These are phyloP conservation scores for Urochloa ruziziensis DNA, from an alignment of 176 grass and related monocot species.

Conservation along the genomic window DNA sequence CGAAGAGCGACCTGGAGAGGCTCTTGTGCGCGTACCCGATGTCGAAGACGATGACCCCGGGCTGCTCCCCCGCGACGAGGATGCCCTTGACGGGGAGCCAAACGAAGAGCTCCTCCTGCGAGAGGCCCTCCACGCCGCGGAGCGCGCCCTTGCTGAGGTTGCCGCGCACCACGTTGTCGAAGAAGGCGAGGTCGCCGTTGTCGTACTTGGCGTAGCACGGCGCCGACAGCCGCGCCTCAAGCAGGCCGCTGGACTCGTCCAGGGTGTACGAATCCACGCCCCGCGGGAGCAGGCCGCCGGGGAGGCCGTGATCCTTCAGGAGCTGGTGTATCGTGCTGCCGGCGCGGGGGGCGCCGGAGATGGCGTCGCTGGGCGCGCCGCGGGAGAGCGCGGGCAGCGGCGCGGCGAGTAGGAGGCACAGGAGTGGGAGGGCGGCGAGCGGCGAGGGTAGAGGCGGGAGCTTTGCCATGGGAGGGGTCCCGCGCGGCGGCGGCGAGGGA, in stretches of 20 bases:
- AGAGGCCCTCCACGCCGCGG: slow-evolving; percentile 59
- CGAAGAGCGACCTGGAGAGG: slow-evolving; percentile 77
- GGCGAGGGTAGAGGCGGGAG: slow-evolving; percentile 4
- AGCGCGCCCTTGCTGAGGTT: slow-evolving; percentile 88
- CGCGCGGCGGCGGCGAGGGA: neutral
- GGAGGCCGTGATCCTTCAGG: slow-evolving; percentile 61
- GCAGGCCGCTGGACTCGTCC: slow-evolving; percentile 50
- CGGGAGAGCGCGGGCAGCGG: slow-evolving; percentile 12
- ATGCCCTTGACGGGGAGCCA: slow-evolving; percentile 98
- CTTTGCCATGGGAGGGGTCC: slow-evolving; percentile 47
- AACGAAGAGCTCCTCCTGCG: slow-evolving; percentile 92
- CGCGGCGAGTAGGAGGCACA: slow-evolving; percentile 20
- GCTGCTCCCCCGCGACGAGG: slow-evolving; percentile 43
- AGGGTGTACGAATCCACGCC: slow-evolving; percentile 59
- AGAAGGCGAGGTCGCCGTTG: slow-evolving; percentile 63
- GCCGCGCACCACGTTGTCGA: slow-evolving; percentile 63
- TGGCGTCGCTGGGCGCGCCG: neutral
- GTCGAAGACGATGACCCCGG: slow-evolving; percentile 88
- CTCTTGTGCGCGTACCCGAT: slow-evolving; percentile 85
- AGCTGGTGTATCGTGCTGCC: slow-evolving; percentile 66
- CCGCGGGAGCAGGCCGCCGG: slow-evolving; percentile 69
- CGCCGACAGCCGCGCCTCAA: slow-evolving; percentile 54
- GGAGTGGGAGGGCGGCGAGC: slow-evolving; percentile 8
- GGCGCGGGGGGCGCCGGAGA: neutral
- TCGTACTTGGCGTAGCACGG: slow-evolving; percentile 80